Base-by-base conservation (phyloP, 805 yeast genomes). In the Saturnispora diversa region DNA sequence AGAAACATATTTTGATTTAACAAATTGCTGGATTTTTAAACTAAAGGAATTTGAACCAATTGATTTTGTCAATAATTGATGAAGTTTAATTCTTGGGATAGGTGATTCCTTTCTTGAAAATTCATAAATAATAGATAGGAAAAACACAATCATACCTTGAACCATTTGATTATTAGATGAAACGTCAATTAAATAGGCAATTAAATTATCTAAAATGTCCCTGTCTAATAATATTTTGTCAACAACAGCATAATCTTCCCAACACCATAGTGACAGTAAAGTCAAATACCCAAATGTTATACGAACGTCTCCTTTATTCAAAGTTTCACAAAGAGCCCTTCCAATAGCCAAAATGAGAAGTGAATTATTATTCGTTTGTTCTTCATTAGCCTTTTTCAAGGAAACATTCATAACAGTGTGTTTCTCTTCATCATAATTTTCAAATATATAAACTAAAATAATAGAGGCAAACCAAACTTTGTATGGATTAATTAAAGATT, bases 11-110 rank as follows among this genome's bases (percentile, higher is more conserved):
- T 72, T 56, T 43, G 69, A 66, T 35, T 82, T 83, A 46, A 78
- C 75, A 50, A 92, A 77, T 53, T 83, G 85, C 37, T 75, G 75
- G 3, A 90, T 70, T 49, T 80, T 80, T 37, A 83, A 68, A 3
- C 80, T 68, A 51, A 84, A 88, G 44, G 82, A 83, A 49, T 86
- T 94, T 38, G 75, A 72, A 0, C 97, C 95, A 31, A 90, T 63
- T n/a, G 81, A 70, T 45, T 77, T 80, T 1, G 70, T 62, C n/a
- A 92, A 63, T 35, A 84, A 59, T 3, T 75, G 60, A 52, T 77
- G 77, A 17, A 85, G 62, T 5, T 76, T 81, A 1, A 57, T 56
- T 46, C 97, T 64, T 1, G 78, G 47, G 11, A 77, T 57, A 3
- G 87, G 81, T 0, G 97, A 85, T 2, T 62, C 60, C 13, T 61